These are phyloP conservation scores for Tolypocladium album DNA, from an alignment of 2,329 filamentous ascomycete species.

Conservation along the genomic window DNA sequence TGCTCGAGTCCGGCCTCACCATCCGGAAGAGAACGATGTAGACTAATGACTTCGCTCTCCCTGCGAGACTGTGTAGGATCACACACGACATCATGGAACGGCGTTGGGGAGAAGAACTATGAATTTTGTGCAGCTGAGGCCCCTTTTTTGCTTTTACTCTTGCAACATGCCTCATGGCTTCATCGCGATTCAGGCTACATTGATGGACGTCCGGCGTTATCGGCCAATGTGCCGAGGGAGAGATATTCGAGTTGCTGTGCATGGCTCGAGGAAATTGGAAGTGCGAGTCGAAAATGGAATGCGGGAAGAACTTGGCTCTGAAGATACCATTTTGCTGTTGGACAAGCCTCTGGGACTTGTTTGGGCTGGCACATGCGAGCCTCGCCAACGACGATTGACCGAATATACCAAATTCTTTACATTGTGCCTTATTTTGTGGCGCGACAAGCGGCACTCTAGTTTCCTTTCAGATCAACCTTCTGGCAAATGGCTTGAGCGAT, in stretches of 20 bases:
- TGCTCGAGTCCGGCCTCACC: conserved; percentile 71
- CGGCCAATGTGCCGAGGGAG: neutral
- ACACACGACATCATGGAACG: neutral
- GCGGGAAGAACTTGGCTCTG: neutral
- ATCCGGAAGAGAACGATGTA: conserved; percentile 65
- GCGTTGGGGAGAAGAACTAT: neutral
- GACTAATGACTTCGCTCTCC: conserved; percentile 36
- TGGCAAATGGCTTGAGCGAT: conserved; percentile 50
- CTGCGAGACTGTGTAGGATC: neutral
- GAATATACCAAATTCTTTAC: neutral
- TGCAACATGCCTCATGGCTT: neutral
- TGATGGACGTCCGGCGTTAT: neutral
- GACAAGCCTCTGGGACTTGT: neutral
- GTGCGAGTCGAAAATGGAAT: neutral
- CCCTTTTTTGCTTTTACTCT: neutral
- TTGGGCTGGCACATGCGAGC: neutral
- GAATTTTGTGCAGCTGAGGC: neutral
- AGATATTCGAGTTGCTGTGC: neutral
- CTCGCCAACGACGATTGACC: neutral
- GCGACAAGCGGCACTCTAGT: neutral
- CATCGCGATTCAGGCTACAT: neutral
- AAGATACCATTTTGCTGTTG: conserved; percentile 3
- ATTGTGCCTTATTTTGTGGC: neutral
- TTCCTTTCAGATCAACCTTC: conserved; percentile 26
- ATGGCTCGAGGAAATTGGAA: neutral